Evolutionary conservation across 805 yeast species (phyloP), one percentile per base, ranked within the genome.

Genomic region (Saccharomycopsis malanga): DNA sequence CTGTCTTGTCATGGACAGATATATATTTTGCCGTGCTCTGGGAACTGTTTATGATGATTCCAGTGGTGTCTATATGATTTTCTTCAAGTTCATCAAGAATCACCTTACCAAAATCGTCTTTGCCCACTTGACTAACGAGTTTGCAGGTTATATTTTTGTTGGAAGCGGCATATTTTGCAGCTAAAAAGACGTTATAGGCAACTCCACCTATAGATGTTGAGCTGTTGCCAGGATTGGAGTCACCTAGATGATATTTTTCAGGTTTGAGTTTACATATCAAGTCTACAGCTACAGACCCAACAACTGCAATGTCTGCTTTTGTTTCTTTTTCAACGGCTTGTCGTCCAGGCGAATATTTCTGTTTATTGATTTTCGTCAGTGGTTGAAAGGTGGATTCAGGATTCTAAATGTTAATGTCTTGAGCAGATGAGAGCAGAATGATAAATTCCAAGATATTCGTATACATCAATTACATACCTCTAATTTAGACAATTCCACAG

Each of bases 241-340:
- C 91, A 10, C 66, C 62, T 55, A 72, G 56, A 4, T 59, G 55
- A 24, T 59, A 57, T 14, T 57, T 52, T 15, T 54, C 56, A 3
- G 64, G 56, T 1, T 60, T 54, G 4, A 82, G 57, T 12, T 70
- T 69, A 53, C 86, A 76, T 4, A 81, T 76, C 0, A 85, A 69
- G 59, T 87, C 96, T 32, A 83, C 62, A 0, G 95, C 94, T 22
- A 87, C 66, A 0, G 89, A 79, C 0, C 96, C 96, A 27, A 87
- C 65, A 1, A 84, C 76, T 0, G 76, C 60, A 0, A 77, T 57
- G 15, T 58, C 57, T 34, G 54, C 49, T 24, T 50, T 47, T 17
- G 27, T 36, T 2, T 24, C 27, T 2, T 3, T 39, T 4, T 32
- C 14, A 27, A 27, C 15, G 20, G 34, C 18, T 15, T 25, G 2